Evolutionary conservation across 768 basidiomycete species (phyloP).

Genomic region (Boletus reticulatus): DNA sequence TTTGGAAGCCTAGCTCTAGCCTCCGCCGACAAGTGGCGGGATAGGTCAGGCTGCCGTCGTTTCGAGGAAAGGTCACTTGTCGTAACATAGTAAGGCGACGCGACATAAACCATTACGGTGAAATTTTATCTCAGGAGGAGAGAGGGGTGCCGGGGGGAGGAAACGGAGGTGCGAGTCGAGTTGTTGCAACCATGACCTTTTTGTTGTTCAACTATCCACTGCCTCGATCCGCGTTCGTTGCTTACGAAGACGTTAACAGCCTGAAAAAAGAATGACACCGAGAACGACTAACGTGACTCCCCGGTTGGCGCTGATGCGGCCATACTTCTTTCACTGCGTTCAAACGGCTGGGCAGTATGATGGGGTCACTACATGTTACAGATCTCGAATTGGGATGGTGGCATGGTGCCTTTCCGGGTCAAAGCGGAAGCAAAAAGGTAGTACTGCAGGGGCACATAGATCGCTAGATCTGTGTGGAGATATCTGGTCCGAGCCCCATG

Average conservation of each 20-base stretch:
- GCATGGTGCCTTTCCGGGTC: too few species aligned
- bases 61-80: slow-evolving; percentile 16
- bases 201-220: slow-evolving; percentile 16
- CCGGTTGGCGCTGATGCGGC: neutral
- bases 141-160: too few species aligned
- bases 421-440: neutral
- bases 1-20: slow-evolving; percentile 34
- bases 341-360: neutral
- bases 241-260: neutral
- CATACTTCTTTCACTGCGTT: neutral
- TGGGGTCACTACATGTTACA: too few species aligned
- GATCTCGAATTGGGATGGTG: too few species aligned
- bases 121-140: neutral
- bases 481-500: neutral
- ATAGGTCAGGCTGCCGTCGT: slow-evolving; percentile 28
- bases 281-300: neutral
- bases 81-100: slow-evolving; percentile 13
- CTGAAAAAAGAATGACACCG: neutral
- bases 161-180: neutral
- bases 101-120: slow-evolving; percentile 26
- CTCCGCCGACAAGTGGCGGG: slow-evolving; percentile 35
- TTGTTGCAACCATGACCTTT: neutral
- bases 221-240: neutral
- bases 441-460: neutral
- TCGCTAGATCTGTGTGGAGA: neutral